Percentiles rank a stretch among this genome's conserved stretches.
Conservation (phyloP, 2,329 filamentous ascomycete species). For the Fusarium piperis region DNA sequence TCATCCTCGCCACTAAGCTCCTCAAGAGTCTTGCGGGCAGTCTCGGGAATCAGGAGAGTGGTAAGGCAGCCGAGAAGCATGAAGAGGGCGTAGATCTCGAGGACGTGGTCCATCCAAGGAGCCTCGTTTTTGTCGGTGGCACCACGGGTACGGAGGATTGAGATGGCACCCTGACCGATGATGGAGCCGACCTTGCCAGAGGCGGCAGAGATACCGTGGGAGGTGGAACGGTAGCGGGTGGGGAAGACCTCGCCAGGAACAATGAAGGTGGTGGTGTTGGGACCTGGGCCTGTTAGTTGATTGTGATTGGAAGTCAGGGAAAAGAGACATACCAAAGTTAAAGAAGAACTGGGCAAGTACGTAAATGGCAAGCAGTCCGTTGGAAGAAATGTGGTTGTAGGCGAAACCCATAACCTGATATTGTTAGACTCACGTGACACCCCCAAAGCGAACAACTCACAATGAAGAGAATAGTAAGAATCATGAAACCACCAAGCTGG, state of each 20-base stretch:
- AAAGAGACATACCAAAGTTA: conserved; percentile 56
- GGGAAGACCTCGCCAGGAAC: conserved; percentile 67
- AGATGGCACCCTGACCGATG: conserved; percentile 67
- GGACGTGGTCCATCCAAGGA: conserved; percentile 81
- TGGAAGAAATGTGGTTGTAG: conserved; percentile 62
- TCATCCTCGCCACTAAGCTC: conserved; percentile 59
- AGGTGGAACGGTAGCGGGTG: conserved; percentile 65
- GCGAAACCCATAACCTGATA: conserved; percentile 66
- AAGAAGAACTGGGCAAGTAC: conserved; percentile 68
- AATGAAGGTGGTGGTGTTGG: conserved; percentile 67
- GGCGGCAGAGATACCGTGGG: conserved; percentile 66
- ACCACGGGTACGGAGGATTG: conserved; percentile 60
- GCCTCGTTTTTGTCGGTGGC: conserved; percentile 49
- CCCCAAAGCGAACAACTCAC: conserved; percentile 2
- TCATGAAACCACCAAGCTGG: conserved; percentile 70
- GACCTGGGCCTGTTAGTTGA: conserved; percentile 44
- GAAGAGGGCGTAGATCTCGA: conserved; percentile 79
- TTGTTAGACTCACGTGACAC: not conserved
- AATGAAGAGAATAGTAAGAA: conserved; percentile 69
- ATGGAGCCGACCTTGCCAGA: conserved; percentile 66
- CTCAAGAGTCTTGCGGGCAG: conserved; percentile 78
- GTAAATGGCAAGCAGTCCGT: conserved; percentile 65
- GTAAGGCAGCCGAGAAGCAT: conserved; percentile 78
- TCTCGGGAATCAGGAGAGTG: conserved; percentile 77
- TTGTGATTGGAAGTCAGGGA: too few relatives aligned